These are phyloP conservation scores for Russula sp. DNA, from an alignment of 768 basidiomycete genomes.

Conservation along the genomic window DNA sequence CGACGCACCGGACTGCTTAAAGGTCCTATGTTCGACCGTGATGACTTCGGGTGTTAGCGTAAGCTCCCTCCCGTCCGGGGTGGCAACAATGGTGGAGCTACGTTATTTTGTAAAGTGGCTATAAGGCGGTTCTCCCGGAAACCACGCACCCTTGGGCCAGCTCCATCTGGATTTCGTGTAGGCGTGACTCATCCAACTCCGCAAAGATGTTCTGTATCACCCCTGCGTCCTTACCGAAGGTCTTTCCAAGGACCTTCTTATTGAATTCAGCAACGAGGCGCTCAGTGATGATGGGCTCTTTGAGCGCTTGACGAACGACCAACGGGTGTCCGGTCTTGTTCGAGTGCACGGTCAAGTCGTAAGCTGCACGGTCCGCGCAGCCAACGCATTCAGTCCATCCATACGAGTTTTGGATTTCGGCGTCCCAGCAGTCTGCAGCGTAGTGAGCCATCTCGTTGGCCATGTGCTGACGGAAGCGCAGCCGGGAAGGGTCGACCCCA, in stretches of 20 bases:
- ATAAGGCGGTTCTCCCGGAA: constrained; percentile 9
- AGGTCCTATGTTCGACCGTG: constrained; percentile 73
- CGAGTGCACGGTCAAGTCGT: constrained; percentile 89
- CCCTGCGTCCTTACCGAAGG: constrained; percentile 79
- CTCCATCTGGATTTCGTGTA: constrained; percentile 62
- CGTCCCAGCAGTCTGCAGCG: constrained; percentile 99
- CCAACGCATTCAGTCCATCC: constrained; percentile 99
- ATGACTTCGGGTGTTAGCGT: constrained; percentile 66
- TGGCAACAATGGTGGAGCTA: constrained; percentile 45
- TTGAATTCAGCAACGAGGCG: constrained; percentile 74
- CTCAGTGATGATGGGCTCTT: constrained; percentile 80
- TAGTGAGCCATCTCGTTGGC: constrained; percentile 99
- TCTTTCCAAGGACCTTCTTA: constrained; percentile 85
- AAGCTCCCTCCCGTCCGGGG: constrained; percentile 59
- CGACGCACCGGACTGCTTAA: constrained; percentile 77
- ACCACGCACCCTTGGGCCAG: constrained; percentile 64
- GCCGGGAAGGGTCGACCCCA: constrained; percentile 74
- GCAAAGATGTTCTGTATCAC: constrained; percentile 57
- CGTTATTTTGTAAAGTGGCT: constrained; percentile 33
- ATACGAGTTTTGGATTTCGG: constrained; percentile 88
- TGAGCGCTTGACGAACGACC: constrained; percentile 79
- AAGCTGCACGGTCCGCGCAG: constrained; percentile 96
- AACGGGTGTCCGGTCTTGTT: constrained; percentile 78
- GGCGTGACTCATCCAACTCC: constrained; percentile 56
- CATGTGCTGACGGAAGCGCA: constrained; percentile 98